Evolutionary conservation across 805 yeast genomes (phyloP).

Genomic region (Saccharomycopsis lassenensis): DNA sequence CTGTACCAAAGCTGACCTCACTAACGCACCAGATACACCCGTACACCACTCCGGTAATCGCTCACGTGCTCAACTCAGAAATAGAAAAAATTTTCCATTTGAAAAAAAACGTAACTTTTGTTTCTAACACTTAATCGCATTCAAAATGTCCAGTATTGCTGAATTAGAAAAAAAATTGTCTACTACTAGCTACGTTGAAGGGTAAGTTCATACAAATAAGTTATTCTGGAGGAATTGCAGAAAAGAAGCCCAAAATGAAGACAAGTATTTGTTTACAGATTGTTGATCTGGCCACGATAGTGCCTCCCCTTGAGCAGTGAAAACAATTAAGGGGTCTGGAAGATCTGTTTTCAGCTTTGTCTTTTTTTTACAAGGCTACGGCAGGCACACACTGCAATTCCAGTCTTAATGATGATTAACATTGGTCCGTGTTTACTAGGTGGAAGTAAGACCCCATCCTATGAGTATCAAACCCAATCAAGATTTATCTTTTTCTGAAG

Average conservation of each 20-base stretch:
- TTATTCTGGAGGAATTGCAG: background rate
- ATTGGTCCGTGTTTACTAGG: slow-evolving; percentile 98
- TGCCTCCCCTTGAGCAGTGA: no score
- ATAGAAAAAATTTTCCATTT: background rate
- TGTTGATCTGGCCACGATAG: no score
- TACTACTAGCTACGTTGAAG: slow-evolving; percentile 18
- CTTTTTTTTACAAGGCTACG: no score
- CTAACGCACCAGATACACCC: no score
- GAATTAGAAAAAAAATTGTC: slow-evolving; percentile 18
- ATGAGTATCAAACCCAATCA: slow-evolving; percentile 67
- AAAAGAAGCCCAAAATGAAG: background rate
- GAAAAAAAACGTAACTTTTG: background rate
- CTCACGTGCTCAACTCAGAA: no score
- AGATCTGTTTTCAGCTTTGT: no score
- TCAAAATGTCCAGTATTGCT: slow-evolving; percentile 18
- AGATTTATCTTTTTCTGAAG: slow-evolving; percentile 30
- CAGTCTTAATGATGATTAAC: slow-evolving; percentile 52
- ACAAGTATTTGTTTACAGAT: no score
- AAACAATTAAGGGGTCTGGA: no score
- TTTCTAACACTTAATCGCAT: background rate
- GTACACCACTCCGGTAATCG: no score
- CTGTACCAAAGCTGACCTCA: no score
- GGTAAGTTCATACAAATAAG: no score
- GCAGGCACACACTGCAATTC: no score
- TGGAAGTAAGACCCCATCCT: slow-evolving; percentile 89